phyloP scores from a whole-genome alignment of 192 early-diverging fungal species.

The Neocallimastix lanati region DNA sequence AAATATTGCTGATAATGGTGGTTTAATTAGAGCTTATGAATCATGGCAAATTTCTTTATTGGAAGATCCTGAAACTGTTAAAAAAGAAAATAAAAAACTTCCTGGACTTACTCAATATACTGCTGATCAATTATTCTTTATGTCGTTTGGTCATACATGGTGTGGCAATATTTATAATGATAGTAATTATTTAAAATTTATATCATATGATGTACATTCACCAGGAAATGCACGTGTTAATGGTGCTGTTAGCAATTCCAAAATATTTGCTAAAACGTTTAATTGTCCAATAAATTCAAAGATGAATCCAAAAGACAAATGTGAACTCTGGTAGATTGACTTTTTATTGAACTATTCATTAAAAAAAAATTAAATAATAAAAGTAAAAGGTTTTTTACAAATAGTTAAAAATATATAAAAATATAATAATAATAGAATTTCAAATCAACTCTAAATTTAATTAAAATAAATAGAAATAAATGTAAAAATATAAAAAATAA shows the following conservation, averaged over 20 bases:
- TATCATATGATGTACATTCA: too few species aligned
- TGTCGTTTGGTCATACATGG: conserved; percentile 50
- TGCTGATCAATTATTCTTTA: conserved; percentile 45
- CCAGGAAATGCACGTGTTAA: conserved; percentile 9
- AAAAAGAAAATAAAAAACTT: not conserved
- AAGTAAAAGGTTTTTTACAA: too few species aligned
- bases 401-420: too few species aligned
- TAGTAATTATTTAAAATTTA: conserved; percentile 8
- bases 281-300: conserved; percentile 13
- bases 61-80: too few species aligned
- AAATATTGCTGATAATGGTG: too few species aligned
- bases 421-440: too few species aligned
- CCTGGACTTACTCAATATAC: conserved; percentile 31
- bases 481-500: too few species aligned
- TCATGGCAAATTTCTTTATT: conserved; percentile 7
- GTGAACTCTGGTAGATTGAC: conserved; percentile 2
- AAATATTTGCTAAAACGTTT: conserved; percentile 12
- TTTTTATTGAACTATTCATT: too few species aligned
- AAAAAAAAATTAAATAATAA: too few species aligned
- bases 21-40: too few species aligned
- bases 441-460: too few species aligned
- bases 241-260: conserved; percentile 7
- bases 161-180: conserved; percentile 19
- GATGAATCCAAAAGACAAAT: conserved; percentile 53
- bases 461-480: too few species aligned